phyloP scores from a whole-genome alignment of 225 moss, liverwort and hornwort species.

The Anthoceros angustus region DNA sequence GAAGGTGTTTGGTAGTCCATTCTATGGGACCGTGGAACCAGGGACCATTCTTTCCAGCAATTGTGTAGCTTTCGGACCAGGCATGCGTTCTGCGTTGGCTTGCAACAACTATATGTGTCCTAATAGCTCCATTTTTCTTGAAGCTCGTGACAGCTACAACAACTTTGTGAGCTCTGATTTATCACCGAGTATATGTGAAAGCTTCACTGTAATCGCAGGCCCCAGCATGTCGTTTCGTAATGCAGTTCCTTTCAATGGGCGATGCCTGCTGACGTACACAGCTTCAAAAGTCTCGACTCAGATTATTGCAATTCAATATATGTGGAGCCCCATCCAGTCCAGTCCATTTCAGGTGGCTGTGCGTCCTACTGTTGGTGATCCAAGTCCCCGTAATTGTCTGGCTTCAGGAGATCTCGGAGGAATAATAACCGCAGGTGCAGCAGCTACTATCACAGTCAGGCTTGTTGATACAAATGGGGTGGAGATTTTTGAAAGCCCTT shows the following conservation, averaged over 20 bases:
- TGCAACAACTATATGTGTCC: neutral
- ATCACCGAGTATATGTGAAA: neutral
- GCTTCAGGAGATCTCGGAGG: conserved; percentile 40
- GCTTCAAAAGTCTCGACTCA: conserved; percentile 8
- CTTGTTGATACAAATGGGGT: conserved; percentile 30
- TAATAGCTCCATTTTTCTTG: conserved; percentile 2
- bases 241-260: neutral
- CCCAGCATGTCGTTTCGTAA: neutral
- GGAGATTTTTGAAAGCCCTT: conserved; percentile 23
- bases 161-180: neutral
- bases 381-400: conserved; percentile 23
- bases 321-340: conserved; percentile 6
- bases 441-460: conserved; percentile 21
- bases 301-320: conserved; percentile 12
- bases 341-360: conserved; percentile 23
- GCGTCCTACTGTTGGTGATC: conserved; percentile 9
- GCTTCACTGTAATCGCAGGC: conserved; percentile 1
- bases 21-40: neutral
- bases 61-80: neutral
- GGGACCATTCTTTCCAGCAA: neutral
- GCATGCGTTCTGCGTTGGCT: neutral
- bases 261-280: neutral
- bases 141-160: conserved; percentile 3
- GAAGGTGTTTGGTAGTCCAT: neutral
- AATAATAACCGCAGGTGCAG: conserved; percentile 30